Conservation (phyloP, 495 filamentous ascomycete species). For the Glarea lozoyensis region DNA sequence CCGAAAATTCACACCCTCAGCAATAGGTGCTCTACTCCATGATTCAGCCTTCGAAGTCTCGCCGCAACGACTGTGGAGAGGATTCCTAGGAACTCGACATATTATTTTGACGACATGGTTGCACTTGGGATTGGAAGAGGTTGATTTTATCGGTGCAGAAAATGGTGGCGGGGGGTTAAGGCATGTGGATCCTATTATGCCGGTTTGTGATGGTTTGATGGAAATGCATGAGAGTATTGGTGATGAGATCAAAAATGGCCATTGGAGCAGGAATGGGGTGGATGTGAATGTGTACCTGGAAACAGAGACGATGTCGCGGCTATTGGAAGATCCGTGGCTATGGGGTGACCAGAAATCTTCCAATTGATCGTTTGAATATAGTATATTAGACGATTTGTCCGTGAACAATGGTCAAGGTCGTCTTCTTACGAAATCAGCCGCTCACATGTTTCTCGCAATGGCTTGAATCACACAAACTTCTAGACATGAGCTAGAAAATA, state of each 20-base stretch:
- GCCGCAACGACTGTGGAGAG: constrained; percentile 31
- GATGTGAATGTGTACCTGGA: constrained; percentile 27
- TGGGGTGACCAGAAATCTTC: no score
- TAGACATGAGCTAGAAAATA: no score
- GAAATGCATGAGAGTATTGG: constrained; percentile 22
- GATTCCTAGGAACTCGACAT: constrained; percentile 29
- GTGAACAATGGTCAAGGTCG: no score
- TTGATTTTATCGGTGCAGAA: constrained; percentile 24
- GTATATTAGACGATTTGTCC: no score
- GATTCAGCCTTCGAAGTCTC: constrained; percentile 26
- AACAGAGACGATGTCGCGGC: constrained; percentile 21
- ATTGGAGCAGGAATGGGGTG: constrained; percentile 25
- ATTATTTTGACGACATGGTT: constrained; percentile 32
- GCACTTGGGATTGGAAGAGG: constrained; percentile 26
- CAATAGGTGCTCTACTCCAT: constrained; percentile 25
- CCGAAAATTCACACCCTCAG: constrained; percentile 25
- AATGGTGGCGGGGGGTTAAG: constrained; percentile 12
- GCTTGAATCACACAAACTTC: no score
- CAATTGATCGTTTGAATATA: no score
- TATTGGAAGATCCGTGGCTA: constrained; percentile 19
- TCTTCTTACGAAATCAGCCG: no score
- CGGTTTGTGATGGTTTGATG: constrained; percentile 29
- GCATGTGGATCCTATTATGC: constrained; percentile 31
- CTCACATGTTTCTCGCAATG: no score
- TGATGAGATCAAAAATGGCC: constrained; percentile 7